phyloP scores from a whole-genome alignment of 2,329 filamentous ascomycete species.

The Beauveria rudraprayagi region DNA sequence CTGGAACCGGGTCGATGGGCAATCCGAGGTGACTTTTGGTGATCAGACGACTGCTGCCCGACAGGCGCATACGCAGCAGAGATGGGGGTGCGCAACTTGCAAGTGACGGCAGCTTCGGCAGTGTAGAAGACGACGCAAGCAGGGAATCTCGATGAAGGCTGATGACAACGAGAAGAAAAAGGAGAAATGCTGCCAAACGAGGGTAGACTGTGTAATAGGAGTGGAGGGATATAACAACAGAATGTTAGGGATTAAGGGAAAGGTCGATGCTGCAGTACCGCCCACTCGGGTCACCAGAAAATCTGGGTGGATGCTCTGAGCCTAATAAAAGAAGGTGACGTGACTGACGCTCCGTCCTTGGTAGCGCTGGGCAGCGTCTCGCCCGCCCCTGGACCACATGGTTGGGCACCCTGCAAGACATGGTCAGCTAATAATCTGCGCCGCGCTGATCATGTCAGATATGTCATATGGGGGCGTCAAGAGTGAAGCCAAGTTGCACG shows the following conservation, averaged over 20 bases:
- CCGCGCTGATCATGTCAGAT: background rate
- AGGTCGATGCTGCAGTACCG: background rate
- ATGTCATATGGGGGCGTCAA: background rate
- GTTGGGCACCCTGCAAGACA: background rate
- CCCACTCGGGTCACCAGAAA: slow-evolving; percentile 4
- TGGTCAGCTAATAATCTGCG: background rate
- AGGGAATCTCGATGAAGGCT: background rate
- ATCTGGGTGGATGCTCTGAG: slow-evolving; percentile 3
- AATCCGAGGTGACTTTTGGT: background rate
- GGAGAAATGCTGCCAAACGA: background rate
- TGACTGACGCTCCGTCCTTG: background rate
- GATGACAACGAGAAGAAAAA: background rate
- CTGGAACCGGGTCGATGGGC: background rate
- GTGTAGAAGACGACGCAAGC: background rate
- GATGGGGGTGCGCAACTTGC: background rate
- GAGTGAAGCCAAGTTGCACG: background rate
- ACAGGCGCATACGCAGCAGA: background rate
- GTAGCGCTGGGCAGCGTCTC: background rate
- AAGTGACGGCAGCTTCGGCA: background rate
- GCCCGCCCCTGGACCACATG: background rate
- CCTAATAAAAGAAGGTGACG: background rate
- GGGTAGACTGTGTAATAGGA: background rate
- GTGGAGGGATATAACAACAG: background rate
- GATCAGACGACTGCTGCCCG: background rate
- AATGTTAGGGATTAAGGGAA: background rate